A percentile compares a stretch with the other conserved stretches of the same genome.
Conservation (phyloP, 83 land plant genomes). For the Picea abies region DNA sequence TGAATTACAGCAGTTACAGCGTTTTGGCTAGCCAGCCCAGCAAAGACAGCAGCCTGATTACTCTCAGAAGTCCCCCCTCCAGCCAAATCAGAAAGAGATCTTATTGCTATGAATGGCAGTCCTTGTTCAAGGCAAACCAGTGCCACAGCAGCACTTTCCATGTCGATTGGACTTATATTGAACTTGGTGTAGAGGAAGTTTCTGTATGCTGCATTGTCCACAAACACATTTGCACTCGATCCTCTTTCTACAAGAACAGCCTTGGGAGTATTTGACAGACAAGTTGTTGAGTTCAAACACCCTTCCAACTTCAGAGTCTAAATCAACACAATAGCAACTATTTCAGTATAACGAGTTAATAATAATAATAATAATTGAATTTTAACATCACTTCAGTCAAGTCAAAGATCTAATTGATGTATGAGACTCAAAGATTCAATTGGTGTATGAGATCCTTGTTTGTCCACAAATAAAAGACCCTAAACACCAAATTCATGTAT, state of each 20-base stretch:
- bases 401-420: too few species aligned
- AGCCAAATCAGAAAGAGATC: slow-evolving; percentile 58
- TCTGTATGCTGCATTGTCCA: slow-evolving; percentile 57
- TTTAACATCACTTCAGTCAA: too few species aligned
- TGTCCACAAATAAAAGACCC: too few species aligned
- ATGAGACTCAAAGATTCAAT: too few species aligned
- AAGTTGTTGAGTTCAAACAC: slow-evolving; percentile 34
- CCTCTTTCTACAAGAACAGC: slow-evolving; percentile 44
- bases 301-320: slow-evolving; percentile 28
- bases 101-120: slow-evolving; percentile 39
- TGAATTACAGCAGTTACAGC: slow-evolving; percentile 16
- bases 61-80: slow-evolving; percentile 41
- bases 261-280: slow-evolving; percentile 41
- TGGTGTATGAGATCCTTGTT: too few species aligned
- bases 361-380: too few species aligned
- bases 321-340: neutral
- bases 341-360: neutral
- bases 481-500: too few species aligned
- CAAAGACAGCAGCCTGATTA: slow-evolving; percentile 22
- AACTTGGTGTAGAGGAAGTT: slow-evolving; percentile 34
- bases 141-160: slow-evolving; percentile 59
- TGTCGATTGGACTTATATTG: slow-evolving; percentile 45
- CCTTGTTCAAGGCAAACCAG: slow-evolving; percentile 38
- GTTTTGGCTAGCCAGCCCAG: slow-evolving; percentile 16
- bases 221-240: slow-evolving; percentile 39